phyloP scores from a whole-genome alignment of 2,329 filamentous ascomycete genomes.

The Xylariaceae sp. region DNA sequence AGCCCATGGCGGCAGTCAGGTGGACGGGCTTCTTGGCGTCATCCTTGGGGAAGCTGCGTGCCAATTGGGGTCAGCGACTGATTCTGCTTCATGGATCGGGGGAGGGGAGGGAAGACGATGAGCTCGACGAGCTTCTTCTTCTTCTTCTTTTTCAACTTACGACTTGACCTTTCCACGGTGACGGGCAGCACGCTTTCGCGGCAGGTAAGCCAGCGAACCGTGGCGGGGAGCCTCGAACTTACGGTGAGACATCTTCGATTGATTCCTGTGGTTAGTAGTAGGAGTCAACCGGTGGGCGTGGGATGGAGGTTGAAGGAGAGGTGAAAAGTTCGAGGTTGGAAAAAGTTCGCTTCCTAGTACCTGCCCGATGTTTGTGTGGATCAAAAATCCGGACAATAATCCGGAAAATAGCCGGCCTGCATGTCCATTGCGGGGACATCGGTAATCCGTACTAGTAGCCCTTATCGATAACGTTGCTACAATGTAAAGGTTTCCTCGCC shows the following conservation, averaged over 20 bases:
- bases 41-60: slow-evolving; percentile 93
- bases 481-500: not conserved
- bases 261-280: slow-evolving; percentile 33
- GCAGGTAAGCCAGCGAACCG: slow-evolving; percentile 84
- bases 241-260: slow-evolving; percentile 45
- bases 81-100: slow-evolving; percentile 5
- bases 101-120: slow-evolving; percentile 17
- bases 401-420: slow-evolving; percentile 29
- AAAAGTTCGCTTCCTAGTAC: slow-evolving; percentile 24
- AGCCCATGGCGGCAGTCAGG: slow-evolving; percentile 95
- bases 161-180: slow-evolving; percentile 98
- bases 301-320: slow-evolving; percentile 24
- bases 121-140: slow-evolving; percentile 18
- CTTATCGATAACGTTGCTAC: slow-evolving; percentile 21
- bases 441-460: slow-evolving; percentile 13
- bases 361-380: slow-evolving; percentile 21
- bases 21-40: slow-evolving; percentile 99
- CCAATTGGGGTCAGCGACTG: slow-evolving; percentile 21
- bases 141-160: slow-evolving; percentile 50
- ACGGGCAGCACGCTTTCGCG: slow-evolving; percentile 86
- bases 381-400: slow-evolving; percentile 1
- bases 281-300: slow-evolving; percentile 31
- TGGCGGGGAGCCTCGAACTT: slow-evolving; percentile 84
- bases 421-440: not conserved
- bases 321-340: slow-evolving; percentile 18